Percentiles rank a stretch among this genome's conserved stretches.
These are phyloP conservation scores for Nadsonia commutata DNA, from an alignment of 1,139 yeast species.

Conservation along the genomic window DNA sequence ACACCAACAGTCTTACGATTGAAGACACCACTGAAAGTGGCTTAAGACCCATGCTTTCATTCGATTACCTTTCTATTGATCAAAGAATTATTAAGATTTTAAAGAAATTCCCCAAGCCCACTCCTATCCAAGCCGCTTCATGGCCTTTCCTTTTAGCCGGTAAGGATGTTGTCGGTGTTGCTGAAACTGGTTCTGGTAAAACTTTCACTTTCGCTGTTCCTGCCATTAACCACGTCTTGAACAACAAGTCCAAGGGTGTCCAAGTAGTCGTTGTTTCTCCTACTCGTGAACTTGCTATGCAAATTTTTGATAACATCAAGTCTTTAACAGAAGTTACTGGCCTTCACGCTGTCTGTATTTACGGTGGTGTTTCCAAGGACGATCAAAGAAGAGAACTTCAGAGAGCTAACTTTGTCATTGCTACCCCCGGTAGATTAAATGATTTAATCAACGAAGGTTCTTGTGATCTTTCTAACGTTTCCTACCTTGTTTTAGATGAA, in stretches of 20 bases:
- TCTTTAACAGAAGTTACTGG: slow-evolving; percentile 48
- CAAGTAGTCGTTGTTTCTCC: slow-evolving; percentile 84
- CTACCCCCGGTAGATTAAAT: slow-evolving; percentile 92
- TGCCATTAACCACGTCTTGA: slow-evolving; percentile 55
- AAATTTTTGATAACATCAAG: slow-evolving; percentile 72
- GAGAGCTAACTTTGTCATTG: slow-evolving; percentile 66
- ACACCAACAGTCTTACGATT: slow-evolving; percentile 62
- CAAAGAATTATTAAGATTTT: slow-evolving; percentile 41
- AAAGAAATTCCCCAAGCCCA: slow-evolving; percentile 72
- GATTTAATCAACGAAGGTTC: slow-evolving; percentile 87
- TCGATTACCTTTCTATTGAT: slow-evolving; percentile 46
- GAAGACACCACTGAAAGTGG: slow-evolving; percentile 44
- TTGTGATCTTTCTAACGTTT: slow-evolving; percentile 49
- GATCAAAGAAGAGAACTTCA: slow-evolving; percentile 64
- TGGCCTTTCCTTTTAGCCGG: slow-evolving; percentile 85
- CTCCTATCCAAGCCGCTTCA: slow-evolving; percentile 92
- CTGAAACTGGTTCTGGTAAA: slow-evolving; percentile 97
- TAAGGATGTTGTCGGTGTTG: slow-evolving; percentile 89
- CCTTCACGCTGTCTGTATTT: slow-evolving; percentile 67
- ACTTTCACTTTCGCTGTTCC: slow-evolving; percentile 98
- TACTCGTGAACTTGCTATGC: slow-evolving; percentile 93
- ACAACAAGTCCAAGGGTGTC: slow-evolving; percentile 30
- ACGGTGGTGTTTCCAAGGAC: slow-evolving; percentile 96
- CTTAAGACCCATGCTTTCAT: slow-evolving; percentile 58
- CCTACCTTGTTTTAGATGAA: slow-evolving; percentile 83